Conservation (phyloP, 2,329 filamentous ascomycete species). For the Ampelomyces quisqualis region DNA sequence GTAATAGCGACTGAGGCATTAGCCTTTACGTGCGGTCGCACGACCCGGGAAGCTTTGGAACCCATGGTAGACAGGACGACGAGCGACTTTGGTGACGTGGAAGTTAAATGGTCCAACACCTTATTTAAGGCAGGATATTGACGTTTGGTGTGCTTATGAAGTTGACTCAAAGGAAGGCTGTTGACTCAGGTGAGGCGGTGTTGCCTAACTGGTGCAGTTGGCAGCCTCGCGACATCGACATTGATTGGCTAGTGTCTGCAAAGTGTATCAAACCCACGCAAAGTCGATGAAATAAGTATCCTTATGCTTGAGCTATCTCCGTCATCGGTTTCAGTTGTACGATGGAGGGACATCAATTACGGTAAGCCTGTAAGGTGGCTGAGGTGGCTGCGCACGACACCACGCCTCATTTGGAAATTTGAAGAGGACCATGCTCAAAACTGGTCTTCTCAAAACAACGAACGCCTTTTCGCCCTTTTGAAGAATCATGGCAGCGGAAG, state of each 20-base stretch:
- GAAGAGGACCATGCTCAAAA: no score
- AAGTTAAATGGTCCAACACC: neutral
- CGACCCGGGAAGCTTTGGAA: conserved; percentile 28
- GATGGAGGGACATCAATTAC: no score
- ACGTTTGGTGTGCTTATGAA: neutral
- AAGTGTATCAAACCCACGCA: conserved; percentile 4
- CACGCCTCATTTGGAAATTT: no score
- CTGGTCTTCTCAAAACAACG: no score
- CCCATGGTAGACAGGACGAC: conserved; percentile 23
- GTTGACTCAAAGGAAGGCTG: conserved; percentile 20
- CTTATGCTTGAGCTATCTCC: neutral
- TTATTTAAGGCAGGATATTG: neutral
- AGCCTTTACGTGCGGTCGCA: conserved; percentile 20
- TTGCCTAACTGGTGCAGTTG: conserved; percentile 25
- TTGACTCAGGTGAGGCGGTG: conserved; percentile 30
- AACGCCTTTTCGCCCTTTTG: no score
- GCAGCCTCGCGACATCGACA: conserved; percentile 21
- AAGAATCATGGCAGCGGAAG: no score
- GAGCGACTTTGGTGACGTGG: neutral
- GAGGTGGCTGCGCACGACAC: no score
- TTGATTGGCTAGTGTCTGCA: conserved; percentile 19
- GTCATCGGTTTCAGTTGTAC: neutral
- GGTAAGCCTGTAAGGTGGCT: no score
- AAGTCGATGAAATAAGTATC: neutral
- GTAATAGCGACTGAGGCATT: conserved; percentile 17